These are phyloP conservation scores for Priceomyces melissophilus DNA, from an alignment of 805 yeast genomes.

Conservation along the genomic window DNA sequence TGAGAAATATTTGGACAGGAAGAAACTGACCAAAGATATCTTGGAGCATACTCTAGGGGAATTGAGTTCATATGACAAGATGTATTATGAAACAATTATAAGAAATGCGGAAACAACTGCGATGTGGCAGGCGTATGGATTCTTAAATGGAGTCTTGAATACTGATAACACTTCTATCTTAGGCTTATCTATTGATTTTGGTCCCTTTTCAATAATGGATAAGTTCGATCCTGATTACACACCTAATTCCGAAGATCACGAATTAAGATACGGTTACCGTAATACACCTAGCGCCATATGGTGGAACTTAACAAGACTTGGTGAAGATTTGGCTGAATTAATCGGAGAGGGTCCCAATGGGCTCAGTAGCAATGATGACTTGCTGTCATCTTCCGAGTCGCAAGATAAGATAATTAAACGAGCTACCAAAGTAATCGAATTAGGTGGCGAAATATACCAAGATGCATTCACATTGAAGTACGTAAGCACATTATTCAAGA, in stretches of 20 bases:
- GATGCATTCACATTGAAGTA: conserved; percentile 58
- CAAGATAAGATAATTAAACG: conserved; percentile 51
- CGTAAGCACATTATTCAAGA: conserved; percentile 50
- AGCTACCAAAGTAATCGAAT: conserved; percentile 62
- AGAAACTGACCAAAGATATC: conserved; percentile 16
- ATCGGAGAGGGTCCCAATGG: conserved; percentile 66
- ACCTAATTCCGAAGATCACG: conserved; percentile 84
- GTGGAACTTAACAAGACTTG: conserved; percentile 89
- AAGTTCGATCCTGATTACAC: conserved; percentile 76
- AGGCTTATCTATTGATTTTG: conserved; percentile 89
- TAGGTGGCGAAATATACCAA: conserved; percentile 64
- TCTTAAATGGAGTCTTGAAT: conserved; percentile 88
- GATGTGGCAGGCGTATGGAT: conserved; percentile 87
- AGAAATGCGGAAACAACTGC: conserved; percentile 78
- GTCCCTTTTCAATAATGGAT: conserved; percentile 92
- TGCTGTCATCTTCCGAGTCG: conserved; percentile 46
- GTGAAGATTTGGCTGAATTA: conserved; percentile 78
- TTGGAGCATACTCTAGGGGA: conserved; percentile 25
- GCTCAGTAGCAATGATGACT: conserved; percentile 39
- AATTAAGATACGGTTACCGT: conserved; percentile 69
- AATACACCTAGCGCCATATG: conserved; percentile 84
- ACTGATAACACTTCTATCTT: conserved; percentile 91
- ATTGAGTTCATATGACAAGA: conserved; percentile 59
- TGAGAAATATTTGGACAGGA: conserved; percentile 15
- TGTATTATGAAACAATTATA: conserved; percentile 68